Percentiles rank a stretch among this genome's conserved stretches.
Evolutionary conservation across 2,329 filamentous ascomycete species (phyloP).

Genomic region (Fusarium veterinarium): DNA sequence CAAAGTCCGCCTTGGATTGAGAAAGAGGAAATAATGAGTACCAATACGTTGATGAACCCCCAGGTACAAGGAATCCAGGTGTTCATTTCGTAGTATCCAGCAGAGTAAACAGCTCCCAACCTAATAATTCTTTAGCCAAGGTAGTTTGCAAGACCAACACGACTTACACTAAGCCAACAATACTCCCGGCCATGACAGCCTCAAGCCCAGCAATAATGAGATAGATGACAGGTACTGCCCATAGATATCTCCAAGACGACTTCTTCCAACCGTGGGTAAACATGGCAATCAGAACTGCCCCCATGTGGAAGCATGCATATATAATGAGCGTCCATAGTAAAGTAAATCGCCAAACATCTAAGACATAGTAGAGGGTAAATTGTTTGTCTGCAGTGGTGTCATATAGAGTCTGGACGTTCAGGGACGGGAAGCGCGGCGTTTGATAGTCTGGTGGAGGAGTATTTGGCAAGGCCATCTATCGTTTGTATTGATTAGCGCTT

Average conservation of each 20-base stretch:
- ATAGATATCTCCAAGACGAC: slow-evolving; percentile 70
- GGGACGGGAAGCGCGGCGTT: slow-evolving; percentile 80
- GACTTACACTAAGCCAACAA: slow-evolving; percentile 82
- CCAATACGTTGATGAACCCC: slow-evolving; percentile 84
- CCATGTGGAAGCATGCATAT: slow-evolving; percentile 79
- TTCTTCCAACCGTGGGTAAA: slow-evolving; percentile 73
- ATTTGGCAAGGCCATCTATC: slow-evolving; percentile 43
- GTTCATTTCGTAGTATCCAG: slow-evolving; percentile 89
- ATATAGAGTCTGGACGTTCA: slow-evolving; percentile 76
- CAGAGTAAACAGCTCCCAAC: slow-evolving; percentile 81
- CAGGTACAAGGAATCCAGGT: slow-evolving; percentile 94
- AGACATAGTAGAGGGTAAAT: slow-evolving; percentile 76
- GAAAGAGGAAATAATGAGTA: slow-evolving; percentile 88
- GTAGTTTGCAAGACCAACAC: neutral
- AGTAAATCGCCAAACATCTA: slow-evolving; percentile 89
- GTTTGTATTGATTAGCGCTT: slow-evolving; percentile 10
- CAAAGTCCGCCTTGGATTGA: slow-evolving; percentile 90
- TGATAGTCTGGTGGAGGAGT: slow-evolving; percentile 65
- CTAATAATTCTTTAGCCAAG: slow-evolving; percentile 55
- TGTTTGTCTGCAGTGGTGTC: slow-evolving; percentile 54
- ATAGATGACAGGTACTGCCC: slow-evolving; percentile 79
- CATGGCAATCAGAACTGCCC: slow-evolving; percentile 77
- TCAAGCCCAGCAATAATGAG: slow-evolving; percentile 78
- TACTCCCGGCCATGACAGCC: slow-evolving; percentile 81
- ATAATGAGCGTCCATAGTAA: slow-evolving; percentile 87